Evolutionary conservation across 495 filamentous ascomycete species (phyloP).

Genomic region (Penicillium goetzii): DNA sequence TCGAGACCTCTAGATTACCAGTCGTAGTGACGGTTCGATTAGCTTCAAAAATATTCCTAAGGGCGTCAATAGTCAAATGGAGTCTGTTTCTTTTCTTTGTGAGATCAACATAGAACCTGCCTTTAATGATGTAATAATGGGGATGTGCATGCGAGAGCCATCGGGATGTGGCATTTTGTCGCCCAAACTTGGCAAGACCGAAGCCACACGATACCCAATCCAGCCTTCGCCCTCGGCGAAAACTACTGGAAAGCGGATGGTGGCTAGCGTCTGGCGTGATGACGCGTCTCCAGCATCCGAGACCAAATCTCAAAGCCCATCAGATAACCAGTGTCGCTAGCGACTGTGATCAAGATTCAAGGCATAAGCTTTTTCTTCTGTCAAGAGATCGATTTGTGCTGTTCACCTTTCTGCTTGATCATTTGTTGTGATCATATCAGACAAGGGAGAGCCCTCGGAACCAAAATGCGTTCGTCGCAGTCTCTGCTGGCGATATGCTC

Average conservation of each 20-base stretch:
- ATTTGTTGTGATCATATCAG: not conserved
- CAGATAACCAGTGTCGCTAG: slow-evolving; percentile 8
- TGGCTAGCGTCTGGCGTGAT: slow-evolving; percentile 18
- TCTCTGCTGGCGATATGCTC: slow-evolving; percentile 19
- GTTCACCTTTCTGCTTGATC: not conserved
- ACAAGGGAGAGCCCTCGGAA: not conserved
- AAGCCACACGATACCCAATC: not conserved
- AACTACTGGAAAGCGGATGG: slow-evolving; percentile 14
- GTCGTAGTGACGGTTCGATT: no score
- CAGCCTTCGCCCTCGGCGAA: not conserved
- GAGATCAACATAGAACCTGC: no score
- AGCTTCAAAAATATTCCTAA: no score
- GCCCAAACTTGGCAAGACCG: not conserved
- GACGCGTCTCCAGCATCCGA: slow-evolving; percentile 19
- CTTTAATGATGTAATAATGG: no score
- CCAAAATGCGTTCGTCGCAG: slow-evolving; percentile 18
- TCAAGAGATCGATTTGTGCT: not conserved
- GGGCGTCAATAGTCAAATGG: no score
- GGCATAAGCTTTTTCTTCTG: not conserved
- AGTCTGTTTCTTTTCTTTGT: no score
- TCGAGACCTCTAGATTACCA: no score
- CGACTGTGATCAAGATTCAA: not conserved
- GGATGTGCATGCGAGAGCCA: no score
- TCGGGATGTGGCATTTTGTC: no score
- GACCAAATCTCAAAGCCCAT: slow-evolving; percentile 11